A percentile compares a stretch with the other conserved stretches of the same genome.
These are phyloP conservation scores for Ophiostoma piceae DNA, from an alignment of 2,329 filamentous ascomycete species.

Conservation along the genomic window DNA sequence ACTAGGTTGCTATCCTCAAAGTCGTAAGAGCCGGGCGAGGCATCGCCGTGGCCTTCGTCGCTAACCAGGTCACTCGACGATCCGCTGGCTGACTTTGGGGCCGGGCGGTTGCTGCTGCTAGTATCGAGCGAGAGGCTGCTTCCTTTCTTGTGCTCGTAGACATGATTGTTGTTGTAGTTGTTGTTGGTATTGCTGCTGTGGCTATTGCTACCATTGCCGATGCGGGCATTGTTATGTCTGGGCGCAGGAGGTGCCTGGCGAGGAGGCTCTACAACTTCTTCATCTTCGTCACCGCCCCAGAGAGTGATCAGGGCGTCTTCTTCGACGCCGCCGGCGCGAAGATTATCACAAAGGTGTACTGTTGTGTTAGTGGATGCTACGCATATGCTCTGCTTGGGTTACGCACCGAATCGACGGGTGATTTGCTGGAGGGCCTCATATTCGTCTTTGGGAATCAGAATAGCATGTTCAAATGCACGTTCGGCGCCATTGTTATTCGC, in stretches of 20 bases:
- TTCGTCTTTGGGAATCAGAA: constrained; percentile 49
- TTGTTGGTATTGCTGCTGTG: background rate
- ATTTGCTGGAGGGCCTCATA: constrained; percentile 53
- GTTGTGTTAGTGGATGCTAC: constrained; percentile 1
- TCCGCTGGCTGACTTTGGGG: background rate
- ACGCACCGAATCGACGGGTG: constrained; percentile 52
- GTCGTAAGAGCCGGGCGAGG: background rate
- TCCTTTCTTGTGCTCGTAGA: background rate
- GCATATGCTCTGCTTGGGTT: background rate
- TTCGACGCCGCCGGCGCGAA: constrained; percentile 46
- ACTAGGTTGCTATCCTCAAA: constrained; percentile 10
- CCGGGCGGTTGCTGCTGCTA: background rate
- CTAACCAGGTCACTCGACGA: background rate
- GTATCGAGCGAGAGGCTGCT: background rate
- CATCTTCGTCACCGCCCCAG: constrained; percentile 39
- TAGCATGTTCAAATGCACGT: background rate
- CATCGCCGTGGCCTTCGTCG: background rate
- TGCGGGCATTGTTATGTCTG: background rate
- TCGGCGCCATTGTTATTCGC: constrained; percentile 42
- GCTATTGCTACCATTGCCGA: background rate
- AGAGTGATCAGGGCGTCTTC: constrained; percentile 35
- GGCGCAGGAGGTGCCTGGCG: background rate
- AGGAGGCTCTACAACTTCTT: background rate
- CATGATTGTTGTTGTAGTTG: background rate
- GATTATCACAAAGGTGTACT: constrained; percentile 46